Evolutionary conservation across 2,329 filamentous ascomycete genomes (phyloP), one percentile per base, ranked within the genome.

Genomic region (Aspergillus tamarii): DNA sequence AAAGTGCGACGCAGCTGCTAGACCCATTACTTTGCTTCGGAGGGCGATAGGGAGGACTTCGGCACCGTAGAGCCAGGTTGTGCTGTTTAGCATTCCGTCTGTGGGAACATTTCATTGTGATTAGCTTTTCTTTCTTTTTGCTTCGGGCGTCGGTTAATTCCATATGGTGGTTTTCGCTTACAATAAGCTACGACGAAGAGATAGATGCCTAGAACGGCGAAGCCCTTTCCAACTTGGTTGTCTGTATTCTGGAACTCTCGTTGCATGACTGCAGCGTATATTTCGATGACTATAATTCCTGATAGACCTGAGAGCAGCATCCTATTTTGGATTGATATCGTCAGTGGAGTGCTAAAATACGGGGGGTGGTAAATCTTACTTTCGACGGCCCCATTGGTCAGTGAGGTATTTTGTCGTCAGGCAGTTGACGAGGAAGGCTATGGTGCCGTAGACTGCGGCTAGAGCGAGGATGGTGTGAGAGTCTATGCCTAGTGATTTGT

Each of bases 211-310:
- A 88, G 74, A 32, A 88, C 82, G 0, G 86, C 84, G 69, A 88
- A 88, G 0, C 84, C 86, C 69, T 88, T 87, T 43, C 86, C 86
- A 32, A 87, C 70, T 5, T 76, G 74, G 70, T 87, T 87, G 62
- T 85, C 72, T 0, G 82, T 85, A 64, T 85, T 77, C 68, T 87
- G 84, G 69, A 87, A 88, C 53, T 81, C 72, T 32, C 79, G 78
- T 72, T 88, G 85, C 84, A 88, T 87, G 48, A 87, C 82, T 1
- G 86, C 84, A 0, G 85, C 80, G 67, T 88, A 88, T 59, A 87
- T 86, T 68, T 87, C 84, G 55, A 85, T 81, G n/a, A 86, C 14
- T 16, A 87, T 77, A 48, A 88, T 80, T 1, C 84, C 83, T 5
- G 73, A 67, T 3, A 88, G 71, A 7, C 86, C 86, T 2, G 84